Conservation (phyloP, 257 asterid genomes). For the Solanum virginianum region DNA sequence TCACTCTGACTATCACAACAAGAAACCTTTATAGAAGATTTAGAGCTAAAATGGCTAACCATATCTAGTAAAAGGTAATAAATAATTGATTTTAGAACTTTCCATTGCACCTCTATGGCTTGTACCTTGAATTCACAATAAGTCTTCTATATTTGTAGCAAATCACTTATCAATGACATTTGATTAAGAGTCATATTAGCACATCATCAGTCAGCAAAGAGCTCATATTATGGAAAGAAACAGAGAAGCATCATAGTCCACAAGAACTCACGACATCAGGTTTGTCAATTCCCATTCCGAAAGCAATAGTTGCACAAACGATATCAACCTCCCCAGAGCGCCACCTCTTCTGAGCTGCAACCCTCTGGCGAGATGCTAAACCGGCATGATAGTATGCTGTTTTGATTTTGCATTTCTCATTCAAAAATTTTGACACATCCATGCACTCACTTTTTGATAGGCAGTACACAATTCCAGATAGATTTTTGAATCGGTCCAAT, state of each 20-base stretch:
- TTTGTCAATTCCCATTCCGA: constrained; percentile 99
- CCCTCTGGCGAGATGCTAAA: constrained; percentile 79
- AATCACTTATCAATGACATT: not conserved
- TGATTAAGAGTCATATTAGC: not conserved
- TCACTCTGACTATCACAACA: not conserved
- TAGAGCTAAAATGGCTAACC: not conserved
- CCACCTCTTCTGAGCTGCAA: constrained; percentile 84
- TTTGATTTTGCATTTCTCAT: constrained; percentile 69
- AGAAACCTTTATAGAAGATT: not conserved
- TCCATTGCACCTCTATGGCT: not conserved
- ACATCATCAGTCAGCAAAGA: not conserved
- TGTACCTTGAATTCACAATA: not conserved
- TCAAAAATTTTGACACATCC: constrained; percentile 75
- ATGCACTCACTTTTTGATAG: constrained; percentile 86
- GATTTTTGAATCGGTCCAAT: constrained; percentile 45
- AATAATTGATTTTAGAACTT: not conserved
- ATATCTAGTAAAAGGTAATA: not conserved
- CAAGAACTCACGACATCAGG: constrained; percentile 83
- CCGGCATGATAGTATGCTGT: constrained; percentile 90
- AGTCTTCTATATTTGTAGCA: not conserved
- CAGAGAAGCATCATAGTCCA: not conserved
- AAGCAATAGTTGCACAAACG: constrained; percentile 97
- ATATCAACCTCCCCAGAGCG: constrained; percentile 75
- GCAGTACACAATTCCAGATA: constrained; percentile 88
- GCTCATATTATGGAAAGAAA: not conserved